These are phyloP conservation scores for Salvia rosmarinus DNA, from an alignment of 257 asterid species.

Conservation along the genomic window DNA sequence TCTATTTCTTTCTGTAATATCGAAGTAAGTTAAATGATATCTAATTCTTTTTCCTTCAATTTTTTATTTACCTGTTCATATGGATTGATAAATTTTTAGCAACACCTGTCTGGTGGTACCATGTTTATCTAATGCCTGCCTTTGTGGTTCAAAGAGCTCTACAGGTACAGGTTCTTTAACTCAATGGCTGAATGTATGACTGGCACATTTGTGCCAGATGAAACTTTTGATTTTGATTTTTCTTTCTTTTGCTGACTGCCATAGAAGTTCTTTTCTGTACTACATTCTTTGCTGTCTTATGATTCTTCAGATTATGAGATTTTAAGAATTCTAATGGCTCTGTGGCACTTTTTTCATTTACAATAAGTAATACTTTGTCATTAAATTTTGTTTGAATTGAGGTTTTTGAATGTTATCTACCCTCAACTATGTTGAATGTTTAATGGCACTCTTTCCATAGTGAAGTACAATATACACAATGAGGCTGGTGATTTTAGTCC, in stretches of 20 bases:
- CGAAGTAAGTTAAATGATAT: not conserved
- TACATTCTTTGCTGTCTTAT: constrained; percentile 2
- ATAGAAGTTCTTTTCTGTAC: not conserved
- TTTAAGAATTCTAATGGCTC: not conserved
- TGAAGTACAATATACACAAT: not conserved
- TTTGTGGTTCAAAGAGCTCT: constrained; percentile 41
- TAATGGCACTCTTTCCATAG: not conserved
- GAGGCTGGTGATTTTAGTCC: not conserved
- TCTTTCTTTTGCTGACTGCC: constrained; percentile 21
- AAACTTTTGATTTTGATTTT: constrained; percentile 19
- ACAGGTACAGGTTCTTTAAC: constrained; percentile 46
- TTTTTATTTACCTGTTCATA: constrained; percentile 21
- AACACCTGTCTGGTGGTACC: constrained; percentile 26
- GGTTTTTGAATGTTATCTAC: not conserved
- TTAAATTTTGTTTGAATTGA: not conserved
- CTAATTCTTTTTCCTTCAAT: not conserved
- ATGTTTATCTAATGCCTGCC: constrained; percentile 36
- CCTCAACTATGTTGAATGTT: not conserved
- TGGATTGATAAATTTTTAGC: constrained; percentile 15
- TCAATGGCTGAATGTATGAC: constrained; percentile 25
- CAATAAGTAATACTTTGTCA: not conserved
- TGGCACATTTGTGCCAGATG: constrained; percentile 23
- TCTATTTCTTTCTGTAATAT: not conserved
- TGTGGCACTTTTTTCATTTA: not conserved
- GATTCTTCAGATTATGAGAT: not conserved